Evolutionary conservation across 2,329 filamentous ascomycete genomes (phyloP).

Genomic region (Mollisiaceae sp.): DNA sequence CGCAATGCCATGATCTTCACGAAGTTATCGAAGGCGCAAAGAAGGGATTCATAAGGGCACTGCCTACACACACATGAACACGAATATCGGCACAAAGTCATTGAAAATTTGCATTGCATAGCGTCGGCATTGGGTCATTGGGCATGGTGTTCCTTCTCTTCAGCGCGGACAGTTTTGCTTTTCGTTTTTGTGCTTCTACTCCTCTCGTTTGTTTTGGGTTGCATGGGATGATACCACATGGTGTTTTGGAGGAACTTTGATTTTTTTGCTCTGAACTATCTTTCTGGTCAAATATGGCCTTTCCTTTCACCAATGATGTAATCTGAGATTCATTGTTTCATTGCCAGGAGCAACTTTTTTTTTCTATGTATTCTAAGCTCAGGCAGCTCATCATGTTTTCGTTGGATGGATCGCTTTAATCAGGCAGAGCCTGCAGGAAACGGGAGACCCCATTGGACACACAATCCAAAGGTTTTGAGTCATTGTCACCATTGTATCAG

Average conservation of each 20-base stretch:
- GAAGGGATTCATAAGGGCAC: conserved; percentile 31
- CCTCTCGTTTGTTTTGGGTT: conserved; percentile 19
- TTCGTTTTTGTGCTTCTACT: conserved; percentile 17
- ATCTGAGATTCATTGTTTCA: conserved; percentile 34
- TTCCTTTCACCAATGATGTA: conserved; percentile 26
- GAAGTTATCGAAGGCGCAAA: conserved; percentile 43
- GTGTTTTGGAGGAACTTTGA: conserved; percentile 36
- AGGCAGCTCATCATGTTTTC: conserved; percentile 35
- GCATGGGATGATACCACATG: conserved; percentile 42
- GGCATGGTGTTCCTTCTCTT: conserved; percentile 33
- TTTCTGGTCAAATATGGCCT: conserved; percentile 21
- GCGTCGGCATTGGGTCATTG: conserved; percentile 37
- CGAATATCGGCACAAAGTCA: conserved; percentile 30
- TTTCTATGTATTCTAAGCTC: conserved; percentile 28
- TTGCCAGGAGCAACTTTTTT: conserved; percentile 3
- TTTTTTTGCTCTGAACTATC: conserved; percentile 14
- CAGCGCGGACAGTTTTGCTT: conserved; percentile 19
- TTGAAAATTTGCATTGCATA: conserved; percentile 40
- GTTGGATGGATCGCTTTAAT: conserved; percentile 22
- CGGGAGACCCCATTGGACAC: conserved; percentile 8
- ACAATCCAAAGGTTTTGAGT: not conserved
- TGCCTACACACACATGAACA: conserved; percentile 27
- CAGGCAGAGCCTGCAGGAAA: conserved; percentile 26
- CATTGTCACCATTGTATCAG: conserved; percentile 10
- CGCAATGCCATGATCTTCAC: conserved; percentile 39